These are phyloP conservation scores for Apiospora rasikravindrae DNA, from an alignment of 2,329 filamentous ascomycete genomes.

Conservation along the genomic window DNA sequence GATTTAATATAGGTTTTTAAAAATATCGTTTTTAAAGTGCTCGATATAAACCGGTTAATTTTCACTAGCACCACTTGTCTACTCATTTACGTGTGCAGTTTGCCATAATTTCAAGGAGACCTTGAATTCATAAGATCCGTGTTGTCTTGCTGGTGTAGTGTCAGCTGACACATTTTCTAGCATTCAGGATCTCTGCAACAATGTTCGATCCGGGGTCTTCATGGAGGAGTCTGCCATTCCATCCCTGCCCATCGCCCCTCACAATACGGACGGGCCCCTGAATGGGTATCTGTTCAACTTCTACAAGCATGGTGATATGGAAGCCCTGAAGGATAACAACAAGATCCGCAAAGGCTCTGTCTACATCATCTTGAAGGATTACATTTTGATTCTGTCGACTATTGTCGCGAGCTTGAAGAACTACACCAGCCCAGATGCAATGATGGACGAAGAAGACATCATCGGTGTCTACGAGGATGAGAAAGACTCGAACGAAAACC, in stretches of 20 bases:
- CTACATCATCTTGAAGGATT: conserved; percentile 73
- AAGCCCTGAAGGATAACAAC: conserved; percentile 67
- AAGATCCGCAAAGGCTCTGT: conserved; percentile 69
- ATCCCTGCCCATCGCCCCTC: conserved; percentile 67
- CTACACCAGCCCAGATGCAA: conserved; percentile 54
- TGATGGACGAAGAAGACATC: conserved; percentile 49
- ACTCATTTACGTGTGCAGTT: neutral
- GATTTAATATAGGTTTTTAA: too few relatives aligned
- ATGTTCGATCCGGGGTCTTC: conserved; percentile 71
- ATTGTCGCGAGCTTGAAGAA: conserved; percentile 70
- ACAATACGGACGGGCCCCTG: conserved; percentile 56
- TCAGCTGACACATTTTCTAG: conserved; percentile 62
- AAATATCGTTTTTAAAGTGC: too few relatives aligned
- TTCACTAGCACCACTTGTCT: too few relatives aligned
- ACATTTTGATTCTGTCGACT: conserved; percentile 66
- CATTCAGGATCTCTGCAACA: conserved; percentile 71
- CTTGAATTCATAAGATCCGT: neutral
- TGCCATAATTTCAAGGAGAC: neutral
- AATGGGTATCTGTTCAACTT: conserved; percentile 79
- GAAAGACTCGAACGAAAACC: neutral
- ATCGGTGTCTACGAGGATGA: conserved; percentile 35
- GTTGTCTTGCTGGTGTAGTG: neutral
- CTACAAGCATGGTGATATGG: conserved; percentile 72
- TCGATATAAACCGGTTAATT: too few relatives aligned
- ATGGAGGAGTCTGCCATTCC: conserved; percentile 77